Evolutionary conservation across 768 basidiomycete species (phyloP).

Genomic region (Tephrocybe sp.): DNA sequence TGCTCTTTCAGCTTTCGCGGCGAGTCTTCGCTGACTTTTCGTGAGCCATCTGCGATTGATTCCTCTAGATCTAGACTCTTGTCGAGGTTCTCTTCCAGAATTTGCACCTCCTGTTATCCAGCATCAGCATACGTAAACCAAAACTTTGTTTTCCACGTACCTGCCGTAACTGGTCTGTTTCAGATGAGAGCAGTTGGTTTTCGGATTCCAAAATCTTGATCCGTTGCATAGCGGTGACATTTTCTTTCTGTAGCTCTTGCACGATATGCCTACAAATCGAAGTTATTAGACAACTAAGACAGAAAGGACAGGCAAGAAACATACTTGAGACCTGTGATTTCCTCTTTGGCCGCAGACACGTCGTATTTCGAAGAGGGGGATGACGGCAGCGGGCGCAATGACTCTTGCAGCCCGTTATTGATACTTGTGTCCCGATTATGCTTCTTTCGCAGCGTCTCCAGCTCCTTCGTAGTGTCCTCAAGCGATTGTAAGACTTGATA

Average conservation of each 20-base stretch:
- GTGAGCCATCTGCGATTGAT: slow-evolving; percentile 22
- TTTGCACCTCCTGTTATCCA: slow-evolving; percentile 61
- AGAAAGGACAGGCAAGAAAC: background rate
- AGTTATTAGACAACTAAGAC: background rate
- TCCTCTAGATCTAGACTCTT: slow-evolving; percentile 56
- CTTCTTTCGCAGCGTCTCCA: slow-evolving; percentile 59
- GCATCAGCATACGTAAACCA: too few species aligned
- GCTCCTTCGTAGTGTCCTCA: slow-evolving; percentile 42
- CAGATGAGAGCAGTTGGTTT: slow-evolving; percentile 66
- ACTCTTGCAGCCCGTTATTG: slow-evolving; percentile 37
- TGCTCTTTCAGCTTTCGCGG: slow-evolving; percentile 49
- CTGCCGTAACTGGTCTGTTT: slow-evolving; percentile 73
- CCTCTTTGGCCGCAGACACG: slow-evolving; percentile 49
- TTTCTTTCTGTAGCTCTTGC: slow-evolving; percentile 86
- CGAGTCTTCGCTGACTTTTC: slow-evolving; percentile 30
- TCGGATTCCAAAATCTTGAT: slow-evolving; percentile 76
- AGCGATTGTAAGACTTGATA: slow-evolving; percentile 40
- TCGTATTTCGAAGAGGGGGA: slow-evolving; percentile 53
- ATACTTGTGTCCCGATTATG: slow-evolving; percentile 57
- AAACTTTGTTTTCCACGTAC: slow-evolving; percentile 31
- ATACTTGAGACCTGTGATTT: slow-evolving; percentile 84
- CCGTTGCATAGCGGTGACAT: slow-evolving; percentile 54
- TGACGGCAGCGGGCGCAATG: slow-evolving; percentile 16
- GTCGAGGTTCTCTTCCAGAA: slow-evolving; percentile 76
- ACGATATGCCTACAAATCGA: slow-evolving; percentile 67